phyloP scores from a whole-genome alignment of 73 alveolate genomes.

The Stentor coeruleus region DNA sequence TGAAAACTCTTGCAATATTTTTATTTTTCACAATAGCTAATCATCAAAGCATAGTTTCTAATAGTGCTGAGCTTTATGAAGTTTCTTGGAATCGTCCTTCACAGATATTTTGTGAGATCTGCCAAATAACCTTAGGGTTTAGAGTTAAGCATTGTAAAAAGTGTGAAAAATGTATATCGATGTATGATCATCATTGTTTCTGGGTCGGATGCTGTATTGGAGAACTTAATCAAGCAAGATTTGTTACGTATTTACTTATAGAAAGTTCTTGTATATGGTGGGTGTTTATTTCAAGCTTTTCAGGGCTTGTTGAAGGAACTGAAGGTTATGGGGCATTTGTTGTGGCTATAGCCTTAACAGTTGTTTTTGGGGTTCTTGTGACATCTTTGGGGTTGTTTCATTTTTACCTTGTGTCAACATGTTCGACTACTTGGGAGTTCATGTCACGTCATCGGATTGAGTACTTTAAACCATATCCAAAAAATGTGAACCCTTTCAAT shows the following conservation, averaged over 20 bases:
- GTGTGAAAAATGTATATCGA: constrained; percentile 63
- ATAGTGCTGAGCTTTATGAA: background rate
- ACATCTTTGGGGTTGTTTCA: constrained; percentile 31
- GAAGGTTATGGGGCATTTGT: constrained; percentile 40
- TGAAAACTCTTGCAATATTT: background rate
- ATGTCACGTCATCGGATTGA: constrained; percentile 46
- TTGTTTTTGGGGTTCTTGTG: constrained; percentile 38
- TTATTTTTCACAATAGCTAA: background rate
- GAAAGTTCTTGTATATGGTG: constrained; percentile 47
- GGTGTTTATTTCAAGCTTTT: constrained; percentile 17
- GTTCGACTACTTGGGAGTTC: constrained; percentile 65
- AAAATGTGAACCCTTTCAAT: constrained; percentile 56
- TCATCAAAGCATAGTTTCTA: background rate
- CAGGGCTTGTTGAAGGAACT: constrained; percentile 30
- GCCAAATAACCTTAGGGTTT: constrained; percentile 39
- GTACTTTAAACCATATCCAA: constrained; percentile 39
- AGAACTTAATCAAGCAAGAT: constrained; percentile 67
- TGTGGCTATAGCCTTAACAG: constrained; percentile 42
- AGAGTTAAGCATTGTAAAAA: constrained; percentile 68
- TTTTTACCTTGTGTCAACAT: constrained; percentile 38
- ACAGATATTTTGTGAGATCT: constrained; percentile 31
- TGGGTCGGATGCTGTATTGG: constrained; percentile 78
- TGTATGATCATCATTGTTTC: constrained; percentile 77
- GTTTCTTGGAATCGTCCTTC: constrained; percentile 9
- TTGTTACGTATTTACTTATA: constrained; percentile 48